phyloP scores from a whole-genome alignment of 2,329 filamentous ascomycete genomes.

The Cordyceps javanica region DNA sequence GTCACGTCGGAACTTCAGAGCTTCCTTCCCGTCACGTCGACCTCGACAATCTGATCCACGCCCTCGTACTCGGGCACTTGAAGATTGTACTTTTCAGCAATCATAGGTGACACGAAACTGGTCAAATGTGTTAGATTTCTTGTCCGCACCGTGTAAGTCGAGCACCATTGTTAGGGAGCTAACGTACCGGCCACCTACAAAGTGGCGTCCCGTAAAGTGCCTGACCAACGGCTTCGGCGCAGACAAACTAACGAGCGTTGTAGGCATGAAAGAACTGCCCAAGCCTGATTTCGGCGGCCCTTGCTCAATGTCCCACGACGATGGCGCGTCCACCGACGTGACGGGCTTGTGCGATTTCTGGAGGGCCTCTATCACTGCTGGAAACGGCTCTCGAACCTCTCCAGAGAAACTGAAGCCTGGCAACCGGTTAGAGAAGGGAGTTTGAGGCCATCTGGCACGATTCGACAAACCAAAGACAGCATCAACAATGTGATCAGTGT shows the following conservation, averaged over 20 bases:
- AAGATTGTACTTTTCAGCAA: constrained; percentile 81
- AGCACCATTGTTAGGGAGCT: background rate
- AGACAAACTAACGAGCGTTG: constrained; percentile 77
- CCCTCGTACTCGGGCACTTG: constrained; percentile 79
- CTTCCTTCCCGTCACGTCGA: constrained; percentile 46
- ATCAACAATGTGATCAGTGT: constrained; percentile 78
- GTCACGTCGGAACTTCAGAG: too few species aligned
- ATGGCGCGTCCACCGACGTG: constrained; percentile 86
- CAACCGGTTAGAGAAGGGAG: constrained; percentile 9
- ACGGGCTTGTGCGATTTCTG: constrained; percentile 69
- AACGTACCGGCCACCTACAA: constrained; percentile 73
- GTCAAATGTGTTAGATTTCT: constrained; percentile 11
- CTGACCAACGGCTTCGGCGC: constrained; percentile 87
- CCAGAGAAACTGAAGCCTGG: constrained; percentile 86
- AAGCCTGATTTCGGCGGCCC: constrained; percentile 74
- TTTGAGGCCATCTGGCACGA: constrained; percentile 4
- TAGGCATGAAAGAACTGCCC: constrained; percentile 75
- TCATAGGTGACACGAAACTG: constrained; percentile 71
- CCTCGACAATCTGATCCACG: constrained; percentile 82
- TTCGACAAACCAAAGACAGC: constrained; percentile 72
- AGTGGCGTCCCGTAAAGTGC: constrained; percentile 82
- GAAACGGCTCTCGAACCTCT: constrained; percentile 88
- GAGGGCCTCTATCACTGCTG: constrained; percentile 70
- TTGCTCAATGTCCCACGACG: constrained; percentile 86
- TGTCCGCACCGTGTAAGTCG: background rate